A percentile compares a stretch with the other conserved stretches of the same genome.
Evolutionary conservation across 169 alveolate species (phyloP).

Genomic region (Eimeria zaria): DNA sequence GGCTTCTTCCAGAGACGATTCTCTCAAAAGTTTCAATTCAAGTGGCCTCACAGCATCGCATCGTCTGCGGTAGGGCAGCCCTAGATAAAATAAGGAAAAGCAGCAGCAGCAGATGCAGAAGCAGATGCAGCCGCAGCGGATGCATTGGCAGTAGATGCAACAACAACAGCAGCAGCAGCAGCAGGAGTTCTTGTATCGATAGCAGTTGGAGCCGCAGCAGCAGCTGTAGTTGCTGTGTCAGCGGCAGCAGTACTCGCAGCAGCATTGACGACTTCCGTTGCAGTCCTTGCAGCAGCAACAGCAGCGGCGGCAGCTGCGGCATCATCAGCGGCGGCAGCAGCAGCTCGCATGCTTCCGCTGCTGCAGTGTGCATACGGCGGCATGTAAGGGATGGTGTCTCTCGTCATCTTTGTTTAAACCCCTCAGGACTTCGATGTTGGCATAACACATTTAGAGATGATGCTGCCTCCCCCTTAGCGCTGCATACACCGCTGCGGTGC

Average conservation of each 20-base stretch:
- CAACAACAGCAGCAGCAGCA: neutral
- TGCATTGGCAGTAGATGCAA: neutral
- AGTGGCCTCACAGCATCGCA: neutral
- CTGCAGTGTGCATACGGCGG: neutral
- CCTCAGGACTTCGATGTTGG: neutral
- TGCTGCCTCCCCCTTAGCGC: neutral
- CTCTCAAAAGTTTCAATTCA: neutral
- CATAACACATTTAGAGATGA: neutral
- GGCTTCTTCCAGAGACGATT: neutral
- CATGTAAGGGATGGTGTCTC: neutral
- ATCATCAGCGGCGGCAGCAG: neutral
- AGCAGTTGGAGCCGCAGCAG: neutral
- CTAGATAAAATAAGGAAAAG: too few relatives aligned
- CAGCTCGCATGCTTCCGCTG: neutral
- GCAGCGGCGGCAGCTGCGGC: neutral
- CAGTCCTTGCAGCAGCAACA: neutral
- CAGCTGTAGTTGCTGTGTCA: neutral
- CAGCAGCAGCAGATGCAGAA: constrained; percentile 5
- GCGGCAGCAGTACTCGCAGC: neutral
- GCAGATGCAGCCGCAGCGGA: neutral
- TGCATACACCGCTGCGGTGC: constrained; percentile 13
- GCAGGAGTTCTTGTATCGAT: neutral
- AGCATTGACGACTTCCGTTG: neutral
- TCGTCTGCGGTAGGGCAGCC: neutral
- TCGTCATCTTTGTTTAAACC: neutral